A percentile compares a stretch with the other conserved stretches of the same genome.
Conservation (phyloP, 2,329 filamentous ascomycete genomes). For the Colletotrichum plurivorum region DNA sequence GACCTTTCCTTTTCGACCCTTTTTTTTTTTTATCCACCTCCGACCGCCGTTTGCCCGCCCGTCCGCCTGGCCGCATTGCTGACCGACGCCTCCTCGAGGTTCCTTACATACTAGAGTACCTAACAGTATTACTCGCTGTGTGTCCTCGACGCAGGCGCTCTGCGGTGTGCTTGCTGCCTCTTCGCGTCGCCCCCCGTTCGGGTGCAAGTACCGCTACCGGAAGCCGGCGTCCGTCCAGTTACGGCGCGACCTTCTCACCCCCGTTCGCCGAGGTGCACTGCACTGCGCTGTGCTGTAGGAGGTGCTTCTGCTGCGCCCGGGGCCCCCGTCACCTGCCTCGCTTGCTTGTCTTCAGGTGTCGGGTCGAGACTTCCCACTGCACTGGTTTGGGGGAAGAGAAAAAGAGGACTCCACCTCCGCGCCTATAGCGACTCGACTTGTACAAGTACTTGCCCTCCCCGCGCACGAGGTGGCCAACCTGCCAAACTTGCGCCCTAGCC, state of each 20-base stretch:
- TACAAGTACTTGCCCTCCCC: neutral
- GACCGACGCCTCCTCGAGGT: conserved; percentile 20
- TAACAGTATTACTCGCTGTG: neutral
- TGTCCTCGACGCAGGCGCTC: neutral
- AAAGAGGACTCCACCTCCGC: conserved; percentile 1
- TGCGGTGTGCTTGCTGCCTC: too few relatives aligned
- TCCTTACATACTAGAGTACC: neutral
- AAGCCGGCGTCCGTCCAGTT: too few relatives aligned
- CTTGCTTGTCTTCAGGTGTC: neutral
- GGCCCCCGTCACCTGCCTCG: neutral
- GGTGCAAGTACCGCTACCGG: too few relatives aligned
- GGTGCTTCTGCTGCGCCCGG: neutral
- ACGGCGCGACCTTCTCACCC: neutral
- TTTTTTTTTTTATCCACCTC: neutral
- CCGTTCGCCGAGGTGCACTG: neutral
- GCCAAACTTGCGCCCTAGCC: neutral
- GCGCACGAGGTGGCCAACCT: neutral
- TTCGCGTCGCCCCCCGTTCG: too few relatives aligned
- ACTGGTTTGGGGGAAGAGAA: neutral
- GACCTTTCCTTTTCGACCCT: neutral
- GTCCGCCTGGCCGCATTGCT: conserved; percentile 18
- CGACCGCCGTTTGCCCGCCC: conserved; percentile 10
- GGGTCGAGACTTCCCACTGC: neutral
- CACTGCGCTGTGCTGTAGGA: conserved; percentile 1
- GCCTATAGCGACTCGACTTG: neutral